Evolutionary conservation across 805 yeast species (phyloP), one percentile per base, ranked within the genome.

Genomic region (Cyberlindnera bimundalis): DNA sequence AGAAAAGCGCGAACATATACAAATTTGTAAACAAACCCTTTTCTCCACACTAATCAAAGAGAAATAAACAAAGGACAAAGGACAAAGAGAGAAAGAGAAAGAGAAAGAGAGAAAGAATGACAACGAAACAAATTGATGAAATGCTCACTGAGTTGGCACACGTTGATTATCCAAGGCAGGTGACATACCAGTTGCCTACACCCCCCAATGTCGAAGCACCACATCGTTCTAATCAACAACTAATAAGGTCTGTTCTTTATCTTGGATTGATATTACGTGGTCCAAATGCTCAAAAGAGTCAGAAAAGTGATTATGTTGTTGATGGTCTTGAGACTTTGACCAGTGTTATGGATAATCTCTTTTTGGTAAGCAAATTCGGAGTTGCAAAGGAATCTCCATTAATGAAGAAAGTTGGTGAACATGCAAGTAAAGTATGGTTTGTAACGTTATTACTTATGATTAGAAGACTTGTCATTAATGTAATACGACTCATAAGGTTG

Each of bases 351-450:
- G 55, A 52, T 29, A 50, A 50, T 31, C 7, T 51, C 6, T 46
- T 43, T 27, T 32, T 52, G 7, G 6, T 52, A 6, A 36, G 46
- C 14, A 52, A 44, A 35, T 45, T 52, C 21, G 51, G 48, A 0
- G 35, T 50, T 9, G 46, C 38, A 1, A 37, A 26, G 14, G 33
- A 45, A 4, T 37, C 44, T 5, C 37, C 33, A 10, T 13, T 27
- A 7, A 10, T 52, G 14, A 15, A 23, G 9, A 23, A 13, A 12
- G 2, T 47, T 1, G 38, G 39, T 2, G 20, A 21, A 10, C 41
- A 42, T 29, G 48, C 50, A 1, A 40, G 45, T 17, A 50, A 48
- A 30, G 46, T 51, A 2, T 52, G 56, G 56, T 42, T 48, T 24
- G 41, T 52, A 3, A 52, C 53, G 2, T 29, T 52, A 11, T 10